A percentile compares a stretch with the other conserved stretches of the same genome.
These are phyloP conservation scores for Lasiodiplodia gonubiensis DNA, from an alignment of 2,329 filamentous ascomycete genomes.

Conservation along the genomic window DNA sequence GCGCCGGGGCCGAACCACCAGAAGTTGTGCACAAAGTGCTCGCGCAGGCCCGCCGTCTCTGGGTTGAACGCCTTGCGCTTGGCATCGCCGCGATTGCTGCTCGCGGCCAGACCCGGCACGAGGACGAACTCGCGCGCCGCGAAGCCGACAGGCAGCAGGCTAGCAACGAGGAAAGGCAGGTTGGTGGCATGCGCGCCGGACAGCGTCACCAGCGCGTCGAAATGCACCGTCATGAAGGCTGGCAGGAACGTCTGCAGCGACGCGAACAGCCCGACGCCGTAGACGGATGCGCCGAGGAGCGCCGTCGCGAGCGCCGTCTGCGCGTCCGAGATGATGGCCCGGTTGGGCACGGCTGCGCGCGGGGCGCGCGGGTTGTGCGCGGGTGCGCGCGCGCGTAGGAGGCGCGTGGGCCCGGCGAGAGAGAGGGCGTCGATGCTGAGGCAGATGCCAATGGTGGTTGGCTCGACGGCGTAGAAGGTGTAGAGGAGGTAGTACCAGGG, in stretches of 20 bases:
- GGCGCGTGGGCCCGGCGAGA: constrained; percentile 73
- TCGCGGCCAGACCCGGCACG: constrained; percentile 65
- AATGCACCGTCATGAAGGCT: constrained; percentile 73
- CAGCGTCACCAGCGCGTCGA: constrained; percentile 72
- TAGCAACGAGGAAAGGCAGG: constrained; percentile 53
- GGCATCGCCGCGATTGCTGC: constrained; percentile 54
- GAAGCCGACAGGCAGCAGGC: constrained; percentile 71
- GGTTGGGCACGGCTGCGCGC: constrained; percentile 43
- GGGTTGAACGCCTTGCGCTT: constrained; percentile 67
- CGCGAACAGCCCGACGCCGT: constrained; percentile 72
- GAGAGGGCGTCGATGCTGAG: constrained; percentile 72
- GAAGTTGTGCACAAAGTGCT: constrained; percentile 75
- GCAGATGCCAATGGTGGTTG: constrained; percentile 64
- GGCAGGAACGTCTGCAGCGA: constrained; percentile 75
- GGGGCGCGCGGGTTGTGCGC: constrained; percentile 64
- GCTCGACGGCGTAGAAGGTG: constrained; percentile 76
- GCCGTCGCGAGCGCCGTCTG: constrained; percentile 62
- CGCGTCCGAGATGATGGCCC: constrained; percentile 47
- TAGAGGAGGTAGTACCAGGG: constrained; percentile 77
- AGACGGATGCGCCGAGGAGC: constrained; percentile 73
- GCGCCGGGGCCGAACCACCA: constrained; percentile 76
- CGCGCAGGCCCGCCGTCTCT: constrained; percentile 65
- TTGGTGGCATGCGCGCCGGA: constrained; percentile 69
- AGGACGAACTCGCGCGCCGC: constrained; percentile 81
- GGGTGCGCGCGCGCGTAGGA: constrained; percentile 71